Base-by-base conservation (phyloP, 768 basidiomycete genomes). In the Omphalotus guepiniiformis region DNA sequence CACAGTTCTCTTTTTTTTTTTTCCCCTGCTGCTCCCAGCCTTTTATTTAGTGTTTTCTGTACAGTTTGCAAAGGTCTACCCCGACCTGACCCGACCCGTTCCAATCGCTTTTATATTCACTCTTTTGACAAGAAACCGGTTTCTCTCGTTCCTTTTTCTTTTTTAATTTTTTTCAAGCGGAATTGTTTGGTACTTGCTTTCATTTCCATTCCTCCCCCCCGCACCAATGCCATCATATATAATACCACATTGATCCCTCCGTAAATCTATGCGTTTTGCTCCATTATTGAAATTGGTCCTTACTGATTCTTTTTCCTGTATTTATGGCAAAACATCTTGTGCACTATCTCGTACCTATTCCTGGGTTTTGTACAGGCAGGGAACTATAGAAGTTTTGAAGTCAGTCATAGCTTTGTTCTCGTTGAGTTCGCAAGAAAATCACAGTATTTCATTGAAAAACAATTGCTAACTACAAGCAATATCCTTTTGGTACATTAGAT, bases 171-270 rank as follows among this genome's bases (percentile, higher is more conserved):
- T 36, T 12, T 46, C 44, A 23, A 36, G 44, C 15, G 44, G 44
- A 46, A 46, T 46, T 46, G 4, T 30, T 43, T n/a, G 13, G 27
- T n/a, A 36, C 15, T 16, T 27, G n/a, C 42, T 44, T 35, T 44
- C 21, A n/a, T n/a, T n/a, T n/a, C n/a, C n/a, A n/a, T n/a, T n/a
- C n/a, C n/a, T n/a, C n/a, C n/a, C n/a, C n/a, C n/a, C n/a, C n/a
- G n/a, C n/a, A n/a, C n/a, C n/a, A n/a, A n/a, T n/a, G n/a, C n/a
- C 13, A 18, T 19, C 44, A 27, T 46, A 46, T 26, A 46, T 26
- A 46, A 57, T 63, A 25, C 26, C 48, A 22, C 41, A 62, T 56
- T 16, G 52, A 57, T 48, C 49, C 37, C 44, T 47, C 45, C 32
- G 36, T 48, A 41, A 47, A 45, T 52, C 32, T 42, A 44, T 52